A percentile compares a stretch with the other conserved stretches of the same genome.
These are phyloP conservation scores for Ustilago tritici DNA, from an alignment of 1,284 basidiomycete species.

Conservation along the genomic window DNA sequence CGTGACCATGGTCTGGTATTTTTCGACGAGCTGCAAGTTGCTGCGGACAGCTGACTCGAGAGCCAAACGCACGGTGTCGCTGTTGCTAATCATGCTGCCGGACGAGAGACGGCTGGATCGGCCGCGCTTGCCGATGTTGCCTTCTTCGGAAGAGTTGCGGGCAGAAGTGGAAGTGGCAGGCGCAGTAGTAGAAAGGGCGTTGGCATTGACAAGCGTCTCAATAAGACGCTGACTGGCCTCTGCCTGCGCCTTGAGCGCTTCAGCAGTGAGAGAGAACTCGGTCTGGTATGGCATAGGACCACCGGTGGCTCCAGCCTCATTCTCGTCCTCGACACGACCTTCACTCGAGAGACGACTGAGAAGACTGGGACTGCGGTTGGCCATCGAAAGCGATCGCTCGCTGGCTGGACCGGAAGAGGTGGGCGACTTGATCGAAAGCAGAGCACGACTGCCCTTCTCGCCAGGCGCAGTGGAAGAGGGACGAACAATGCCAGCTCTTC, in stretches of 20 bases:
- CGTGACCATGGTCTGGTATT: constrained; percentile 80
- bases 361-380: constrained; percentile 53
- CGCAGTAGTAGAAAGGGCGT: constrained; percentile 5
- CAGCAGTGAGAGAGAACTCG: constrained; percentile 48
- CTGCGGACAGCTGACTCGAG: constrained; percentile 31
- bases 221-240: constrained; percentile 48
- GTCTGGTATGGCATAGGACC: constrained; percentile 43
- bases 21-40: constrained; percentile 73
- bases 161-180: constrained; percentile 5
- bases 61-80: constrained; percentile 41
- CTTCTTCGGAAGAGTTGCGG: constrained; percentile 26
- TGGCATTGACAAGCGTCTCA: constrained; percentile 29
- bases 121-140: constrained; percentile 71
- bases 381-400: constrained; percentile 33
- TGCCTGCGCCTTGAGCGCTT: constrained; percentile 52
- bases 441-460: constrained; percentile 34
- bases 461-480: constrained; percentile 43
- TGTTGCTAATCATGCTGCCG: constrained; percentile 20
- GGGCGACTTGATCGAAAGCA: constrained; percentile 43
- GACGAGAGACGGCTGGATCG: constrained; percentile 72
- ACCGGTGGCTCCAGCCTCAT: constrained; percentile 20
- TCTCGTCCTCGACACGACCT: constrained; percentile 35
- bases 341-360: constrained; percentile 52
- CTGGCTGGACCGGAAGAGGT: constrained; percentile 43
- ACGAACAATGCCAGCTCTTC: constrained; percentile 37